phyloP scores from a whole-genome alignment of 352 stramenopile genomes.

The Globisporangium canariense region DNA sequence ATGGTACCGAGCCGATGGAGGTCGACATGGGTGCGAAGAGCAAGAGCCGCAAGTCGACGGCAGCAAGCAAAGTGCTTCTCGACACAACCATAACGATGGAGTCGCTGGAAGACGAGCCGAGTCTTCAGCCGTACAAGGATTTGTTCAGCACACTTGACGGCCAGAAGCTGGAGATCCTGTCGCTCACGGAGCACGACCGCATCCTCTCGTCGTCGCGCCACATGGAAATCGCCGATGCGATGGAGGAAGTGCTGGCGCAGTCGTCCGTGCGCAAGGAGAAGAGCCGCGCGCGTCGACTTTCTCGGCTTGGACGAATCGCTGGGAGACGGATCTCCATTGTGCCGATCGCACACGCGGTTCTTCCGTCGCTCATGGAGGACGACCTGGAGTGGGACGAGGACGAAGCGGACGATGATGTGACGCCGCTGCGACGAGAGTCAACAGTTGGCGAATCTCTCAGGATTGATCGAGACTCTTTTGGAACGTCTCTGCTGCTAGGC shows the following conservation, averaged over 20 bases:
- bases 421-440: conserved; percentile 1
- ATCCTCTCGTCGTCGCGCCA: conserved; percentile 61
- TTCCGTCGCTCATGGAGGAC: conserved; percentile 33
- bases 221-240: conserved; percentile 66
- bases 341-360: conserved; percentile 31
- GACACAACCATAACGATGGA: conserved; percentile 18
- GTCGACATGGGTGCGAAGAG: conserved; percentile 6
- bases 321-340: conserved; percentile 46
- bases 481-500: background rate
- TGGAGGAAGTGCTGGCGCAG: conserved; percentile 67
- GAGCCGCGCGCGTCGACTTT: conserved; percentile 54
- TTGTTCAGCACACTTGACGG: conserved; percentile 52
- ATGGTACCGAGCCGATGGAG: conserved; percentile 6
- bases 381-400: conserved; percentile 53
- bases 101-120: conserved; percentile 19
- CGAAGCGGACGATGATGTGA: conserved; percentile 29
- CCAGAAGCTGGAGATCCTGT: conserved; percentile 60
- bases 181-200: conserved; percentile 52
- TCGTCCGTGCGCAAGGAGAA: conserved; percentile 58
- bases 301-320: conserved; percentile 50
- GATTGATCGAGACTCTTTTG: background rate
- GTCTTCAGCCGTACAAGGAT: conserved; percentile 41
- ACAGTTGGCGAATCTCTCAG: background rate
- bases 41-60: background rate
- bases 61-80: background rate